phyloP scores from a whole-genome alignment of 176 grass and related monocot species.

The Zoysia japonica region DNA sequence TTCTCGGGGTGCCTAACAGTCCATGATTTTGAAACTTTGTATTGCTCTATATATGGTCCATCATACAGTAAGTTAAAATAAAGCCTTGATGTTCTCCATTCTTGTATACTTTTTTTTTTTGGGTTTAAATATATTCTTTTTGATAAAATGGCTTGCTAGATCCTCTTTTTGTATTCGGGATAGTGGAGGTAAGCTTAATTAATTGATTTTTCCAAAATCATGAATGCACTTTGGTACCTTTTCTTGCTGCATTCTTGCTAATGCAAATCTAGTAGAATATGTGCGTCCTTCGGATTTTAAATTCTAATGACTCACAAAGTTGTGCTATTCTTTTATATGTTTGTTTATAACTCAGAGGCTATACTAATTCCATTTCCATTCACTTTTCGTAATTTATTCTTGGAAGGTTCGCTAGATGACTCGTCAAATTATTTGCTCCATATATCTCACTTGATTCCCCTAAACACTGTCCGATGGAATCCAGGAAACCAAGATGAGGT shows the following conservation, averaged over 20 bases:
- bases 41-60: constrained; percentile 64
- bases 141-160: neutral
- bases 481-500: constrained; percentile 99
- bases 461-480: constrained; percentile 81
- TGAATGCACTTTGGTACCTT: neutral
- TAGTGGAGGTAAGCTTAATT: constrained; percentile 12
- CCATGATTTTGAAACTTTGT: constrained; percentile 91
- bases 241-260: constrained; percentile 29
- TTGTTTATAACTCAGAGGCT: constrained; percentile 26
- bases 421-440: constrained; percentile 72
- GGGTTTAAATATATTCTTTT: constrained; percentile 17
- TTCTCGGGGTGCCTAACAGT: constrained; percentile 87
- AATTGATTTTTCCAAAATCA: constrained; percentile 21
- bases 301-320: no score
- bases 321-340: neutral
- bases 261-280: constrained; percentile 29
- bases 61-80: constrained; percentile 58
- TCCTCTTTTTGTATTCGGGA: constrained; percentile 15
- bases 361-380: constrained; percentile 7
- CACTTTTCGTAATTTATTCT: constrained; percentile 19
- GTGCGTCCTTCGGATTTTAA: neutral
- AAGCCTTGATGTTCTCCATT: neutral
- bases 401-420: constrained; percentile 56
- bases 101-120: constrained; percentile 12
- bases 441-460: constrained; percentile 42